Base-by-base conservation (phyloP, 768 basidiomycete species). In the Rhodosporidiobolus sp. region DNA sequence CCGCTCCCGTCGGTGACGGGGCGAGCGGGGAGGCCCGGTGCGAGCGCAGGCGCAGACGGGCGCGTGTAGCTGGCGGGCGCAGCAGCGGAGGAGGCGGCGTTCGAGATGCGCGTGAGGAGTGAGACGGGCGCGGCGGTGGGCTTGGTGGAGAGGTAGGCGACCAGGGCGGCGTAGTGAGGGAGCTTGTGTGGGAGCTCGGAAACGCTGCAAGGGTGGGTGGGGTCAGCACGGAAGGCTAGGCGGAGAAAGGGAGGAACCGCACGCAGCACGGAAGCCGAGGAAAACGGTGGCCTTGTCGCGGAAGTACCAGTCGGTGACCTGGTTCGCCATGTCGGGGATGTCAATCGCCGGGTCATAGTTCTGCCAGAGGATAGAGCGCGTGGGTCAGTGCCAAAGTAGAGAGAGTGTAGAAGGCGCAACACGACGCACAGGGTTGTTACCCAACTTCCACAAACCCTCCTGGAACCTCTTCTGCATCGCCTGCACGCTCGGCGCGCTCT, bases 131-230 rank as follows among this genome's bases (percentile, higher is more conserved):
- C n/a, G 1, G 32, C 52, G n/a, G 54, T 54, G 19, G 74, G 32
- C 46, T 69, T 68, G 43, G 63, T 55, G 26, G 74, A 79, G 55
- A 97, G 83, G 50, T 88, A 82, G 30, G 88, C 85, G 59, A 96
- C 84, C 26, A 97, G 82, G 19, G 90, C 87, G 20, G 91, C 91
- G 81, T 93, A 94, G 79, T 88, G 90, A 0, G 92, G 89, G 48
- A 91, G 90, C 84, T 98, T 99, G 84, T 88, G 94, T 0, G 94
- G 94, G 77, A 96, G 90, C 82, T 97, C 92, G 1, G 89, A 92
- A 34, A 69, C 53, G 10, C 74, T 74, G 54, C 16, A 7, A 24
- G 12, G 17, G 1, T 55, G 14, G 2, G 5, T 9, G 11, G 10
- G 19, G 24, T 30, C 4, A 32, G 38, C 17, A 17, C 4, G 45